Percentiles rank a stretch among this genome's conserved stretches.
Conservation (phyloP, 2,329 filamentous ascomycete genomes). For the Ilyonectria sp. region DNA sequence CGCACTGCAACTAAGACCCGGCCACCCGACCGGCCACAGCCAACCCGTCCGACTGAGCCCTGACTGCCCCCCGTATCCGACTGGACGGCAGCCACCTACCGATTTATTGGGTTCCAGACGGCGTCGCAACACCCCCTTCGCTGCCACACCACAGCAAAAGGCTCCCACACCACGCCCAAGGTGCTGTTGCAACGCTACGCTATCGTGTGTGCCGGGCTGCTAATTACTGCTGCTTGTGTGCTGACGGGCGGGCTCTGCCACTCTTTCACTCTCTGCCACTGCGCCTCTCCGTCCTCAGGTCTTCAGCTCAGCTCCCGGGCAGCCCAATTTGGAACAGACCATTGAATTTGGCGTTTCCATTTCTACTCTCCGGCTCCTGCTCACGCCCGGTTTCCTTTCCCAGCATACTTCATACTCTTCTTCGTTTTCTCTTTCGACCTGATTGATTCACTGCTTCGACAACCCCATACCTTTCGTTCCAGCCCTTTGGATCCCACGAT, state of each 20-base stretch:
- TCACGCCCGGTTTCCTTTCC: slow-evolving; percentile 2
- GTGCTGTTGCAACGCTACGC: background rate
- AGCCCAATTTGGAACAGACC: slow-evolving; percentile 31
- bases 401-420: slow-evolving; percentile 13
- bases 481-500: slow-evolving; percentile 33
- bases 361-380: slow-evolving; percentile 22
- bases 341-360: slow-evolving; percentile 20
- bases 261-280: slow-evolving; percentile 24
- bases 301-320: slow-evolving; percentile 24
- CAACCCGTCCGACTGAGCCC: slow-evolving; percentile 3
- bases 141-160: background rate
- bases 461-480: slow-evolving; percentile 10
- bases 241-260: background rate
- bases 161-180: slow-evolving; percentile 4
- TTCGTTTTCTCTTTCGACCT: slow-evolving; percentile 11
- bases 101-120: slow-evolving; percentile 28
- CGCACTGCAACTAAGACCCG: slow-evolving; percentile 1
- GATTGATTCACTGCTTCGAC: slow-evolving; percentile 2
- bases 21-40: background rate
- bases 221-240: slow-evolving; percentile 7
- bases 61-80: slow-evolving; percentile 6
- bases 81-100: slow-evolving; percentile 13
- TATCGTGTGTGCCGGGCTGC: background rate
- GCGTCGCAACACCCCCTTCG: background rate
- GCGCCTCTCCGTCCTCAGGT: slow-evolving; percentile 27